Percentiles rank a stretch among this genome's conserved stretches.
phyloP scores from a whole-genome alignment of 2,329 filamentous ascomycete species.

The Ophiostoma piceae region DNA sequence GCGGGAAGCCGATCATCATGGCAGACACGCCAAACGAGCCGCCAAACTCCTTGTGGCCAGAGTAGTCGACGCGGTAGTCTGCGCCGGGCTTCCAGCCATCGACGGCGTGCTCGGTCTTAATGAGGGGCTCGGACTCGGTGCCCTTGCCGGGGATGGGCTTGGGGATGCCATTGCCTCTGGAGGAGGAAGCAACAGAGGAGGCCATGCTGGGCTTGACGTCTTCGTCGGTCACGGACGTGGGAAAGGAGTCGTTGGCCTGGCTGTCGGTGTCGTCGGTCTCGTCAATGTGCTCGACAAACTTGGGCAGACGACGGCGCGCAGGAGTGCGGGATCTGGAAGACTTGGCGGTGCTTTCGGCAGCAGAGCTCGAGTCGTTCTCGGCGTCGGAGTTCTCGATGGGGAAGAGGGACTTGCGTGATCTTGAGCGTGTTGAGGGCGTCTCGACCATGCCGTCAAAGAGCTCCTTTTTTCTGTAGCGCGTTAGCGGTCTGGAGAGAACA shows the following conservation, averaged over 20 bases:
- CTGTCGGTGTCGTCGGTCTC: conserved; percentile 39
- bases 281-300: conserved; percentile 48
- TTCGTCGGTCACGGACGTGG: conserved; percentile 29
- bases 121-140: conserved; percentile 24
- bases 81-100: conserved; percentile 57
- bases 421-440: conserved; percentile 47
- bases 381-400: conserved; percentile 43
- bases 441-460: conserved; percentile 58
- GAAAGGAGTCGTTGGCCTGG: background rate
- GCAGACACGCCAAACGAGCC: conserved; percentile 71
- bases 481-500: conserved; percentile 9
- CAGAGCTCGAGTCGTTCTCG: conserved; percentile 47
- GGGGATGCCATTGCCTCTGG: conserved; percentile 28
- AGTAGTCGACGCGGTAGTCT: conserved; percentile 59
- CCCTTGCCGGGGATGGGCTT: conserved; percentile 33
- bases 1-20: conserved; percentile 92
- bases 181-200: conserved; percentile 24
- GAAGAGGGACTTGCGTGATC: conserved; percentile 46
- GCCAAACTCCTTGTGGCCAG: conserved; percentile 74
- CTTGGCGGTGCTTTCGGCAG: conserved; percentile 37
- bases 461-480: conserved; percentile 52
- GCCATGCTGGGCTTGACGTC: conserved; percentile 27
- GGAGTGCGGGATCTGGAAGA: conserved; percentile 26
- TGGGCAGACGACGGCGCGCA: conserved; percentile 44
- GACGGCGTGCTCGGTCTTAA: conserved; percentile 35